These are phyloP conservation scores for Beauveria sp. DNA, from an alignment of 2,329 filamentous ascomycete species.

Conservation along the genomic window DNA sequence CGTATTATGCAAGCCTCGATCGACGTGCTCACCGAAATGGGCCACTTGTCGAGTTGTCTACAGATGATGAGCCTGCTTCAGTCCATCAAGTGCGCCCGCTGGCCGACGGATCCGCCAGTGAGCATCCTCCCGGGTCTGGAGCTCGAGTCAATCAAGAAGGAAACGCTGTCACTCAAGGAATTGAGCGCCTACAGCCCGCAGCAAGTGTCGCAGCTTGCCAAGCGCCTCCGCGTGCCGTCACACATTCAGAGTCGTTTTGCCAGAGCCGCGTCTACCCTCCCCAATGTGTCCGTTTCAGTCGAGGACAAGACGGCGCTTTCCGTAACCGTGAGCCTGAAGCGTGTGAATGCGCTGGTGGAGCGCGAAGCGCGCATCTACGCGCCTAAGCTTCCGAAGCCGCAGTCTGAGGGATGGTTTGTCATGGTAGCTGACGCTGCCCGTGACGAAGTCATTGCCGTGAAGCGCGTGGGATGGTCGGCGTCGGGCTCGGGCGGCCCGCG, in stretches of 20 bases:
- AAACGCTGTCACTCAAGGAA: constrained; percentile 36
- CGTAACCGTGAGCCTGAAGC: constrained; percentile 55
- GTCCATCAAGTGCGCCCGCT: constrained; percentile 85
- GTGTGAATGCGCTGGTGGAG: constrained; percentile 58
- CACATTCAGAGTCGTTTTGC: constrained; percentile 38
- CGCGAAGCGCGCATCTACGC: constrained; percentile 72
- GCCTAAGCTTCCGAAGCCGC: constrained; percentile 85
- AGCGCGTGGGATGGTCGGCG: constrained; percentile 67
- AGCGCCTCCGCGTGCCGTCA: constrained; percentile 41
- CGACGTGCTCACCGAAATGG: constrained; percentile 87
- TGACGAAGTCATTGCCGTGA: constrained; percentile 79
- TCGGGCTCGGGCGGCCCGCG: constrained; percentile 17
- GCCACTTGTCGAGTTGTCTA: constrained; percentile 66
- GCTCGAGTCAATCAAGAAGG: constrained; percentile 31
- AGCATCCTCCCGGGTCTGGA: constrained; percentile 72
- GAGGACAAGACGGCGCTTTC: constrained; percentile 53
- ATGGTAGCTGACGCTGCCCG: constrained; percentile 58
- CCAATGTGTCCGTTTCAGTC: constrained; percentile 58
- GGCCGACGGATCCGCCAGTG: constrained; percentile 74
- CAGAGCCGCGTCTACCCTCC: constrained; percentile 59
- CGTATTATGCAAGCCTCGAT: constrained; percentile 95
- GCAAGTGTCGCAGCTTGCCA: constrained; percentile 37
- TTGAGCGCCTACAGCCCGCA: constrained; percentile 21
- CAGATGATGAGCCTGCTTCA: constrained; percentile 83
- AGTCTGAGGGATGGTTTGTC: constrained; percentile 90